Base-by-base conservation (phyloP, 495 filamentous ascomycete genomes). In the Trichoderma asperelloides region DNA sequence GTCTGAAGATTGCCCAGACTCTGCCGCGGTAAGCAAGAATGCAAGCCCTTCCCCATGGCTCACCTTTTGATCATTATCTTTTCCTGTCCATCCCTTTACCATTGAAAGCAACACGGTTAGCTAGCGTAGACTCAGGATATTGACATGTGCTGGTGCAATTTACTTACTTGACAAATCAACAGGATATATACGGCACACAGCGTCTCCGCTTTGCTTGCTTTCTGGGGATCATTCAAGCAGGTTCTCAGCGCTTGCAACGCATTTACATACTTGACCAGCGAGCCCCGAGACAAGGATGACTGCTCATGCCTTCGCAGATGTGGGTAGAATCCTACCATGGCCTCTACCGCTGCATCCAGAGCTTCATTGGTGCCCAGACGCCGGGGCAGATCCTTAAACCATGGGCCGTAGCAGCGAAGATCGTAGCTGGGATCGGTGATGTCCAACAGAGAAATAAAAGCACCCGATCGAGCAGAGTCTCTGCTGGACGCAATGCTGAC, bases 151-250 rank as follows among this genome's bases (percentile, higher is more conserved):
- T 15, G 16, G 11, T 16, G 43, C 15, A 47, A 13, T 13, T 16
- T 15, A 64, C 67, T 60, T 66, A 81, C 79, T 74, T 82, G 78
- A 63, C 75, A 77, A 11, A 82, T 71, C 47, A 80, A 65, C 8
- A 82, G 62, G 16, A 84, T 21, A 72, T 78, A 78, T 0, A 83
- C 77, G 1, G 82, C 78, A 62, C 78, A 77, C 4, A 84, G 70
- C 21, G 81, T 83, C 49, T 77, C 77, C 1, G 78, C 72, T 8
- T 73, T 67, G 1, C 68, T 63, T 3, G 80, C 80, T 67, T 77
- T 76, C 39, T 65, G 51, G 0, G 74, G 74, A 33, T 83, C 74
- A 68, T 78, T 74, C 11, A 84, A 66, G 68, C 72, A 75, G 0
- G 68, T 64, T n/a, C 77, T 69, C 1, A 84, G 70, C 0, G 72